A percentile compares a stretch with the other conserved stretches of the same genome.
These are phyloP conservation scores for Myxozyma sirexii DNA, from an alignment of 805 yeast genomes.

Conservation along the genomic window DNA sequence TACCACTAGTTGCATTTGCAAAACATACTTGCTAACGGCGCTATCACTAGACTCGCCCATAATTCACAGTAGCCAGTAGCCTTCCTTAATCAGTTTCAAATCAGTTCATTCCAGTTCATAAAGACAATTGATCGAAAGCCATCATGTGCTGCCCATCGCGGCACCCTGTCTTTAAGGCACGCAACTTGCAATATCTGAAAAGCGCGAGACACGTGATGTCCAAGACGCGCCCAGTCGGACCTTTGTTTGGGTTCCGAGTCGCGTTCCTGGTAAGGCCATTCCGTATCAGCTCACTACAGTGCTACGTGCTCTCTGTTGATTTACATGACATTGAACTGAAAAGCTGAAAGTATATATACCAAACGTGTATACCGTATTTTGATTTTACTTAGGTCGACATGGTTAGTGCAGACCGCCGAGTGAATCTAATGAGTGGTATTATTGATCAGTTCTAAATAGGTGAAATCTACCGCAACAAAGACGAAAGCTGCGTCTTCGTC, in stretches of 20 bases:
- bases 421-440: no score
- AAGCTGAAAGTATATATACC: no score
- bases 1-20: neutral
- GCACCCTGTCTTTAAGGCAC: no score
- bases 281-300: no score
- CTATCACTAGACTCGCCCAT: slow-evolving; percentile 24
- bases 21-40: slow-evolving; percentile 29
- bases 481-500: neutral
- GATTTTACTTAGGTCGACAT: no score
- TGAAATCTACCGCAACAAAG: neutral
- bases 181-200: neutral
- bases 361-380: no score
- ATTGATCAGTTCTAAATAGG: neutral
- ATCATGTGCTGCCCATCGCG: no score
- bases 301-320: no score
- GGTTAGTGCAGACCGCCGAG: no score
- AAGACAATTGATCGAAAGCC: neutral
- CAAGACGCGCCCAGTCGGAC: neutral
- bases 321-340: no score
- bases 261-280: neutral
- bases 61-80: neutral
- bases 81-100: neutral
- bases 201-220: neutral
- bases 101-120: no score
- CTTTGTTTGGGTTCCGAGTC: slow-evolving; percentile 4